Base-by-base conservation (phyloP, 805 yeast genomes). In the Suhomyces vadensis region DNA sequence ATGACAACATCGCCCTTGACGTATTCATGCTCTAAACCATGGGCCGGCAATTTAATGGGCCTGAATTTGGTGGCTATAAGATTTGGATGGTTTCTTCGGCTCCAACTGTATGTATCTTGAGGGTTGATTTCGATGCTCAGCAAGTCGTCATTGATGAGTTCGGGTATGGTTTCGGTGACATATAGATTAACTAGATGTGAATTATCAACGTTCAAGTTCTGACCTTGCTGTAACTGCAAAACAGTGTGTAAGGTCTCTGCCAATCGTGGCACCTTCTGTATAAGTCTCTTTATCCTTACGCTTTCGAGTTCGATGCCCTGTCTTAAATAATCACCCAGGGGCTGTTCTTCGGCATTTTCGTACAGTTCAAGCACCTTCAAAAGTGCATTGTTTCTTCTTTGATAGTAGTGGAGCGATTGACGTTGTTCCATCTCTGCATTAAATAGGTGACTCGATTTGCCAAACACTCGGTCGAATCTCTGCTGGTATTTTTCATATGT, bases 81-180 rank as follows among this genome's bases (percentile, higher is more conserved):
- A 39, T 63, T 60, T 3, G 68, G 63, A 39, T 58, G 56, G 46
- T 69, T 62, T 35, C 75, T 56, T 24, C 73, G 53, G 20, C 61
- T 48, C 75, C 75, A 71, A 53, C 61, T 54, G 13, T 67, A 71
- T 3, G 60, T 52, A 35, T 60, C 65, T 51, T 69, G 73, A 0
- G 76, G 76, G 42, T 71, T 71, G n/a, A 53, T 43, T 44, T 70
- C 74, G 2, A 64, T 48, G 10, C 53, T 46, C 24, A 60, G 61
- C 31, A 65, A 48, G 42, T 71, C 75, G 48, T 71, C 77, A 35
- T 61, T 54, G 14, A 61, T 50, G 16, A 69, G 51, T 10, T 70
- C 77, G 2, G 75, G 65, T 2, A 70, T 51, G 29, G 60, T 48
- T 42, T 71, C 77, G n/a, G 49, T 52, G n/a, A 69, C 49, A 19